These are phyloP conservation scores for Colletotrichum sp. DNA, from an alignment of 2,329 filamentous ascomycete species.

Conservation along the genomic window DNA sequence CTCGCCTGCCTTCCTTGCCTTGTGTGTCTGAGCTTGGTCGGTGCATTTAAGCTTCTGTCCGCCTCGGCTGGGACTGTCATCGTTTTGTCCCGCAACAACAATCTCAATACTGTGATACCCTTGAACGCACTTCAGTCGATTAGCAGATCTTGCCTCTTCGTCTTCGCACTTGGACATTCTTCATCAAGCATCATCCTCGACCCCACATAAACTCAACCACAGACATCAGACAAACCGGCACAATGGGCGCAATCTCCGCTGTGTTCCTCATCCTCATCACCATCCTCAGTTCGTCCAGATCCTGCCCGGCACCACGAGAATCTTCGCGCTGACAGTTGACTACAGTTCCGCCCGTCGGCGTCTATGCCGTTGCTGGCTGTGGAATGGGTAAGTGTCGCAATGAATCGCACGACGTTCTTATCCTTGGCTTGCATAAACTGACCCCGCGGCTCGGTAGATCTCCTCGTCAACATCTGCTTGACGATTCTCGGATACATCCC, in stretches of 20 bases:
- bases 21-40: background rate
- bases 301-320: background rate
- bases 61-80: background rate
- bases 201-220: background rate
- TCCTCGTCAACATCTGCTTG: constrained; percentile 71
- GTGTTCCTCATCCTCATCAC: constrained; percentile 57
- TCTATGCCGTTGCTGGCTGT: constrained; percentile 69
- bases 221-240: constrained; percentile 26
- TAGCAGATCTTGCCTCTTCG: background rate
- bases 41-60: constrained; percentile 13
- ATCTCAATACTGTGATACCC: background rate
- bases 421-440: background rate
- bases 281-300: constrained; percentile 55
- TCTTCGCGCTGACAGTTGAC: constrained; percentile 25
- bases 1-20: background rate
- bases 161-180: background rate
- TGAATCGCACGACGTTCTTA: background rate
- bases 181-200: constrained; percentile 14
- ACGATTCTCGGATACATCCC: constrained; percentile 76
- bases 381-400: constrained; percentile 51
- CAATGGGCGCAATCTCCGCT: constrained; percentile 55
- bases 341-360: constrained; percentile 69
- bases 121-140: background rate
- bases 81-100: background rate
- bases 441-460: constrained; percentile 43